Percentiles rank a stretch among this genome's conserved stretches.
These are phyloP conservation scores for Pleurotus djamor DNA, from an alignment of 768 basidiomycete species.

Conservation along the genomic window DNA sequence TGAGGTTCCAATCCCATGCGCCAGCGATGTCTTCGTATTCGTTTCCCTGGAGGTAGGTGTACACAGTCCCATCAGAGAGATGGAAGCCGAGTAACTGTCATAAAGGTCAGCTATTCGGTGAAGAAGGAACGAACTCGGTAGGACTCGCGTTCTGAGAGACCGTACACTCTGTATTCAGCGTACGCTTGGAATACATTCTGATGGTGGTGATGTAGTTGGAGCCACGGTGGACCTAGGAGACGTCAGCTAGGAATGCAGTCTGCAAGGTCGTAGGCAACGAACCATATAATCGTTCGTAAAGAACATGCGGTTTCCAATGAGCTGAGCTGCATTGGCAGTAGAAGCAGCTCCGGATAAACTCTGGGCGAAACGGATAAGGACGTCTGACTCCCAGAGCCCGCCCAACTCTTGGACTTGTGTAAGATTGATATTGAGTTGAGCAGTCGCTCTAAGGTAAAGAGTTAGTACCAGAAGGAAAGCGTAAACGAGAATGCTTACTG, in stretches of 20 bases:
- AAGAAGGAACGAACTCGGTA: not conserved
- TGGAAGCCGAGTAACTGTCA: conserved; percentile 63
- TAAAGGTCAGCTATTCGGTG: conserved; percentile 5
- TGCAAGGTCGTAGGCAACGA: conserved; percentile 1
- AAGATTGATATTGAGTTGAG: conserved; percentile 53
- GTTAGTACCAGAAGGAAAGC: not conserved
- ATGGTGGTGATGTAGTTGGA: conserved; percentile 55
- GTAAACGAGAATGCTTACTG: conserved; percentile 25
- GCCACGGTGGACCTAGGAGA: conserved; percentile 62
- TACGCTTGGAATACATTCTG: conserved; percentile 61
- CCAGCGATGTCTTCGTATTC: conserved; percentile 76
- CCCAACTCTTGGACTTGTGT: conserved; percentile 50
- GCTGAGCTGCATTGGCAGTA: conserved; percentile 51
- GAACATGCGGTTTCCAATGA: conserved; percentile 63
- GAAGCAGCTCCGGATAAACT: conserved; percentile 30
- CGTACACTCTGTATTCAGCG: conserved; percentile 61
- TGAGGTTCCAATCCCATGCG: conserved; percentile 76
- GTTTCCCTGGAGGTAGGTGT: conserved; percentile 61
- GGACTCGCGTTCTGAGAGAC: conserved; percentile 57
- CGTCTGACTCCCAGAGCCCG: conserved; percentile 44
- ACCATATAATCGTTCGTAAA: conserved; percentile 72
- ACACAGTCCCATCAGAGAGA: conserved; percentile 60
- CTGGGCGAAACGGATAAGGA: conserved; percentile 34
- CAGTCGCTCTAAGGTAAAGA: conserved; percentile 50
- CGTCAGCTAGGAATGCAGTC: not conserved